Evolutionary conservation across 331 rosid genomes (phyloP).

Genomic region (Cydonia oblonga): DNA sequence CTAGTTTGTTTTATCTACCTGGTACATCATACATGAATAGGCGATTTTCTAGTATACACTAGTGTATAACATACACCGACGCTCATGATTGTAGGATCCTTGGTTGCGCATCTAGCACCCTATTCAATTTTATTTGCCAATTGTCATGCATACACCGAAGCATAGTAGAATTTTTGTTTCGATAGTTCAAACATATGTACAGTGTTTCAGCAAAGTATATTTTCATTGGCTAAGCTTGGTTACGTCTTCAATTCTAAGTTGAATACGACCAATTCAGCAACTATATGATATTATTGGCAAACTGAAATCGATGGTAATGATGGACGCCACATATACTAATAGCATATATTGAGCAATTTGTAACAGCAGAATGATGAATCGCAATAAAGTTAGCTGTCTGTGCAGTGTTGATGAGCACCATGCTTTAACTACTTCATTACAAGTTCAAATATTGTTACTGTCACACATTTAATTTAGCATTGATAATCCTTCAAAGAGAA

Average conservation of each 20-base stretch:
- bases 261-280: constrained; percentile 8
- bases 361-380: constrained; percentile 3
- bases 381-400: neutral
- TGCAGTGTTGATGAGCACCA: neutral
- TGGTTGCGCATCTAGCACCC: neutral
- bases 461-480: neutral
- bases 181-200: neutral
- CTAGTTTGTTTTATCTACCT: neutral
- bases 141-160: neutral
- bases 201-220: neutral
- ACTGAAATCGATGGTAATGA: constrained; percentile 1
- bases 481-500: neutral
- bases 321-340: neutral
- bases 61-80: neutral
- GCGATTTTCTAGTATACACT: neutral
- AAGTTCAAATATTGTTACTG: neutral
- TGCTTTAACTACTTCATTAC: neutral
- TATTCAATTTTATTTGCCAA: neutral
- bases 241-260: neutral
- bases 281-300: constrained; percentile 10
- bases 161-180: neutral
- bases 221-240: neutral
- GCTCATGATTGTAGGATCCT: neutral
- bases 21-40: neutral
- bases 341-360: constrained; percentile 1